These are phyloP conservation scores for Silene noctiflora DNA, from an alignment of 179 eudicot genomes.

Conservation along the genomic window DNA sequence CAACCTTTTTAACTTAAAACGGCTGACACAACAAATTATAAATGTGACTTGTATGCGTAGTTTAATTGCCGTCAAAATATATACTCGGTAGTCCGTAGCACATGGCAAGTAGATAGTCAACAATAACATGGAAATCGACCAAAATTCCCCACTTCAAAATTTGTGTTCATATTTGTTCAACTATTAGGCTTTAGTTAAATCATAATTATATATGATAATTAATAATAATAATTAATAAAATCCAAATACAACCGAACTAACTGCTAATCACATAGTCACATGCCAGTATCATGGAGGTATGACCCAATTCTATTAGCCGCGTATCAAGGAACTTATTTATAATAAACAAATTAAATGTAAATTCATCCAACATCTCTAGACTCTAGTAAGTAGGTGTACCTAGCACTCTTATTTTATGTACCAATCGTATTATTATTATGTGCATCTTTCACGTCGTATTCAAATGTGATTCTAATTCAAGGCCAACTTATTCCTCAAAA, in stretches of 20 bases:
- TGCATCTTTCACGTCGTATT: too few species aligned
- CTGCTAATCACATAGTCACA: constrained; percentile 24
- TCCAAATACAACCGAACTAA: constrained; percentile 20
- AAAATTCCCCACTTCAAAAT: constrained; percentile 29
- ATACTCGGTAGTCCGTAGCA: constrained; percentile 15
- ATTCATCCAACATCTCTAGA: constrained; percentile 5
- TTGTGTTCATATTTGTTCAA: neutral
- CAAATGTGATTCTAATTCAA: too few species aligned
- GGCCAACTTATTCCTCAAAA: too few species aligned
- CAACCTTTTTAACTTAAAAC: too few species aligned
- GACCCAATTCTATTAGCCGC: constrained; percentile 31
- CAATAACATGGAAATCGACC: constrained; percentile 31
- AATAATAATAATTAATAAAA: too few species aligned
- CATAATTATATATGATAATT: neutral
- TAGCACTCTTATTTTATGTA: neutral
- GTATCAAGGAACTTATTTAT: constrained; percentile 24
- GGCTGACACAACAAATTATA: too few species aligned
- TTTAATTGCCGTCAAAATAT: neutral
- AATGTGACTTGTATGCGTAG: neutral
- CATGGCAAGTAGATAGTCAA: constrained; percentile 27
- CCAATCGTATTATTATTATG: too few species aligned
- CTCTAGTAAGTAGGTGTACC: neutral
- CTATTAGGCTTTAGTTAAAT: neutral
- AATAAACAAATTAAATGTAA: neutral
- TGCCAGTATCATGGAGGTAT: constrained; percentile 36